Evolutionary conservation across 2,329 filamentous ascomycete genomes (phyloP).

Genomic region (Trichoderma guizhouense): DNA sequence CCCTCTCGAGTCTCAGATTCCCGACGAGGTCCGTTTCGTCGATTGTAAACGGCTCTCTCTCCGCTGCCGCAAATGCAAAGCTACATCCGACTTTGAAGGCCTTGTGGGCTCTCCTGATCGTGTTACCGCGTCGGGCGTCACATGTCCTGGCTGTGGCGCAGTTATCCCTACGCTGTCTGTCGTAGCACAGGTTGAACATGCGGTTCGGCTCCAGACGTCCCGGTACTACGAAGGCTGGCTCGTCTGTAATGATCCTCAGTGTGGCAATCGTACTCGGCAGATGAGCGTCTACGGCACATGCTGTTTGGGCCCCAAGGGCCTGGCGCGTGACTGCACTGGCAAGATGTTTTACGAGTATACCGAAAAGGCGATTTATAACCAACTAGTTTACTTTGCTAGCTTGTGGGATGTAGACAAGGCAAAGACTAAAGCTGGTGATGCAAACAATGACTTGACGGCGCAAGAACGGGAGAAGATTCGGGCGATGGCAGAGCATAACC

Average conservation of each 20-base stretch:
- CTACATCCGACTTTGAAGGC: conserved; percentile 71
- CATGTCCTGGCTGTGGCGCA: conserved; percentile 67
- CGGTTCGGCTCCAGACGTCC: conserved; percentile 73
- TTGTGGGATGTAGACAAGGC: conserved; percentile 90
- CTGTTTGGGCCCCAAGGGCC: conserved; percentile 82
- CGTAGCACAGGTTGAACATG: conserved; percentile 81
- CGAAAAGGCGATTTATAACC: conserved; percentile 92
- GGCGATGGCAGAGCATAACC: conserved; percentile 78
- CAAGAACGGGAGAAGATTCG: conserved; percentile 63
- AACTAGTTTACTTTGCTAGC: conserved; percentile 80
- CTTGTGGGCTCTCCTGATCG: conserved; percentile 56
- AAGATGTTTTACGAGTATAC: conserved; percentile 84
- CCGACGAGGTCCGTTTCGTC: conserved; percentile 84
- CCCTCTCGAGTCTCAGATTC: conserved; percentile 90
- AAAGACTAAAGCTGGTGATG: conserved; percentile 48
- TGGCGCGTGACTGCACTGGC: conserved; percentile 79
- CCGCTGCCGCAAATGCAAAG: conserved; percentile 77
- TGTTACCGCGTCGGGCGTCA: conserved; percentile 70
- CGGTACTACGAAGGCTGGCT: conserved; percentile 93
- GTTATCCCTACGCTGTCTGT: conserved; percentile 68
- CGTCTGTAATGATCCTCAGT: conserved; percentile 83
- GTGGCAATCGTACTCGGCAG: conserved; percentile 81
- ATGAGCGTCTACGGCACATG: conserved; percentile 90
- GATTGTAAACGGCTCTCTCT: conserved; percentile 74
- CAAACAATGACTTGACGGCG: conserved; percentile 42